phyloP scores from a whole-genome alignment of 768 basidiomycete species.

The Stropharia rugosoannulata region DNA sequence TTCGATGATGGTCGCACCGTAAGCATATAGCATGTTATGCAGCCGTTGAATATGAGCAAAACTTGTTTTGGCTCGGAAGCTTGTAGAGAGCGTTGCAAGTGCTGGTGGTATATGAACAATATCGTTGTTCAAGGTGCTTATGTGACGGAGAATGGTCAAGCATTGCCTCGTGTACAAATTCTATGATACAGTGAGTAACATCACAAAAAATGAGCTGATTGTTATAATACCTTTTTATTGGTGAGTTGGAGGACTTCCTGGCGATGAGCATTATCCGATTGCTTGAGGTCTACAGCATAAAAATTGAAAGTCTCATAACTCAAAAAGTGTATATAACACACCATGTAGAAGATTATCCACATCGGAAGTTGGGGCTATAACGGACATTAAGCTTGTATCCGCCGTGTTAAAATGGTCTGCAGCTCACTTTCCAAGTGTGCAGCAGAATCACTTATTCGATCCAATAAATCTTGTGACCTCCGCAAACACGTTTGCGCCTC shows the following conservation, averaged over 20 bases:
- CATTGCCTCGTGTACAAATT: slow-evolving; percentile 72
- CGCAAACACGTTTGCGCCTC: slow-evolving; percentile 56
- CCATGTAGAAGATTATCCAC: slow-evolving; percentile 54
- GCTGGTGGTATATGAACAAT: slow-evolving; percentile 71
- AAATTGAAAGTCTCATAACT: background rate
- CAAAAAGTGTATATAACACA: slow-evolving; percentile 18
- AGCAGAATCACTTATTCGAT: slow-evolving; percentile 51
- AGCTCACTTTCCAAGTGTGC: slow-evolving; percentile 51
- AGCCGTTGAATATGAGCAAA: slow-evolving; percentile 91
- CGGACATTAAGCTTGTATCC: background rate
- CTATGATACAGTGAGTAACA: slow-evolving; percentile 38
- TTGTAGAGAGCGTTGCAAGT: slow-evolving; percentile 64
- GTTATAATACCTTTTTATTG: slow-evolving; percentile 48
- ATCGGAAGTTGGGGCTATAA: slow-evolving; percentile 44
- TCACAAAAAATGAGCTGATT: slow-evolving; percentile 1
- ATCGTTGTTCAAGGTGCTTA: slow-evolving; percentile 79
- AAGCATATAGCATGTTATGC: slow-evolving; percentile 89
- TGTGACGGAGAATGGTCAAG: slow-evolving; percentile 65
- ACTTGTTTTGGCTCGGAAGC: slow-evolving; percentile 73
- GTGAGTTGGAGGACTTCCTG: slow-evolving; percentile 58
- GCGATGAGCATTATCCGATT: slow-evolving; percentile 60
- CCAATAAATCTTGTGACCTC: slow-evolving; percentile 58
- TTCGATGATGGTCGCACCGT: slow-evolving; percentile 88
- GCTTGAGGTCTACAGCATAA: slow-evolving; percentile 51
- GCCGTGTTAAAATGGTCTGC: background rate